phyloP scores from a whole-genome alignment of 2,329 filamentous ascomycete species.

The Aschersonia sp. region DNA sequence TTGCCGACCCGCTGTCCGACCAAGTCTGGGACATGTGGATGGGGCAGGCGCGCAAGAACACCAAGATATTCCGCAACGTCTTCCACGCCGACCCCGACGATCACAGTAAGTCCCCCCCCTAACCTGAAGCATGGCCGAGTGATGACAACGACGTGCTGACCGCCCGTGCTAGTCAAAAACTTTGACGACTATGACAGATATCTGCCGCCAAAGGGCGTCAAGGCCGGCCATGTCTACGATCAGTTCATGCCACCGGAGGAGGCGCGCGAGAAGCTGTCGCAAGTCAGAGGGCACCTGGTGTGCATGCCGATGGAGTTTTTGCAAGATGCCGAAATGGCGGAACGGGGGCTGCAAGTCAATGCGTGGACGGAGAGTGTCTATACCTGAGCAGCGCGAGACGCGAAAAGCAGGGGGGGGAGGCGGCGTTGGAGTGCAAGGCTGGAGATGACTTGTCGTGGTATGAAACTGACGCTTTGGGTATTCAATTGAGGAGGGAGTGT shows the following conservation, averaged over 20 bases:
- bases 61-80: constrained; percentile 58
- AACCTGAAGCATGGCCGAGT: background rate
- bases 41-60: constrained; percentile 52
- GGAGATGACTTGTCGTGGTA: too few species aligned
- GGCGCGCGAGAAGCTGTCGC: constrained; percentile 59
- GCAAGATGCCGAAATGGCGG: constrained; percentile 74
- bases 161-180: constrained; percentile 46
- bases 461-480: too few species aligned
- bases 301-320: constrained; percentile 93
- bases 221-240: constrained; percentile 78
- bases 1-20: constrained; percentile 56
- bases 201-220: constrained; percentile 52
- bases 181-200: constrained; percentile 86
- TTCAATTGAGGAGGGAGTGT: too few species aligned
- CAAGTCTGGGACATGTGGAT: constrained; percentile 59
- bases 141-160: background rate
- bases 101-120: constrained; percentile 36
- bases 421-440: too few species aligned
- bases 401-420: background rate
- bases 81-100: constrained; percentile 88
- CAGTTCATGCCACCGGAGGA: constrained; percentile 59
- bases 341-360: constrained; percentile 77
- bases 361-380: constrained; percentile 77
- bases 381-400: constrained; percentile 27
- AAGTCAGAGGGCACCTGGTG: constrained; percentile 77